These are phyloP conservation scores for Podospora australis DNA, from an alignment of 495 filamentous ascomycete species.

Conservation along the genomic window DNA sequence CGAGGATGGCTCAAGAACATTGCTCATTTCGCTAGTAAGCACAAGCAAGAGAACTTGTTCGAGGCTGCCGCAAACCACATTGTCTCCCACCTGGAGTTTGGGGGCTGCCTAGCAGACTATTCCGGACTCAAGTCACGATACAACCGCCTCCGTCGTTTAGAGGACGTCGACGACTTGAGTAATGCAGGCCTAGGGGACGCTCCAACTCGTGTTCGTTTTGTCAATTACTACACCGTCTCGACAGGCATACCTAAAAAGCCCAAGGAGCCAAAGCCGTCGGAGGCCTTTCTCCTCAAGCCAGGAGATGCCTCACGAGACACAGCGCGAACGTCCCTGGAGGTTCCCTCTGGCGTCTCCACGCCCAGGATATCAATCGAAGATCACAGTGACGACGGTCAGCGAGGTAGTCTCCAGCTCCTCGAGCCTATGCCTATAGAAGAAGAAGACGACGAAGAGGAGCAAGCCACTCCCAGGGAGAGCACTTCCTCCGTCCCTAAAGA, in stretches of 20 bases:
- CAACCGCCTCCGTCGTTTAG: slow-evolving; percentile 56
- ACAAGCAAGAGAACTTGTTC: slow-evolving; percentile 57
- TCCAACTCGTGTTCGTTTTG: slow-evolving; percentile 56
- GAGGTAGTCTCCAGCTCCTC: slow-evolving; percentile 17
- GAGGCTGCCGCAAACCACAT: slow-evolving; percentile 66
- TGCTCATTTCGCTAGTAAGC: slow-evolving; percentile 74
- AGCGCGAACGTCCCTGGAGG: not conserved
- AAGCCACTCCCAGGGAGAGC: not conserved
- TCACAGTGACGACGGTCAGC: slow-evolving; percentile 20
- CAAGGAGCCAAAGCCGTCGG: not conserved
- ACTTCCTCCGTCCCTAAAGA: not conserved
- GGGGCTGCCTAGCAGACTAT: slow-evolving; percentile 71
- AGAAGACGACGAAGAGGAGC: slow-evolving; percentile 14
- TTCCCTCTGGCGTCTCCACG: slow-evolving; percentile 12
- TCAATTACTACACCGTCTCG: slow-evolving; percentile 87
- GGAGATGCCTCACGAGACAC: no score
- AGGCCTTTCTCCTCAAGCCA: not conserved
- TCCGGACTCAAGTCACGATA: slow-evolving; percentile 64
- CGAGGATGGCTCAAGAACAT: slow-evolving; percentile 60
- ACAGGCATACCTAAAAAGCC: slow-evolving; percentile 54
- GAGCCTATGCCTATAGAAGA: slow-evolving; percentile 24
- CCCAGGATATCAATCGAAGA: slow-evolving; percentile 43
- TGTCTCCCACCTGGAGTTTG: slow-evolving; percentile 76
- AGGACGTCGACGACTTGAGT: slow-evolving; percentile 52
- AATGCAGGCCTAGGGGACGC: not conserved